These are phyloP conservation scores for Tillandsia fasciculata DNA, from an alignment of 176 grass and related monocot species.

Conservation along the genomic window DNA sequence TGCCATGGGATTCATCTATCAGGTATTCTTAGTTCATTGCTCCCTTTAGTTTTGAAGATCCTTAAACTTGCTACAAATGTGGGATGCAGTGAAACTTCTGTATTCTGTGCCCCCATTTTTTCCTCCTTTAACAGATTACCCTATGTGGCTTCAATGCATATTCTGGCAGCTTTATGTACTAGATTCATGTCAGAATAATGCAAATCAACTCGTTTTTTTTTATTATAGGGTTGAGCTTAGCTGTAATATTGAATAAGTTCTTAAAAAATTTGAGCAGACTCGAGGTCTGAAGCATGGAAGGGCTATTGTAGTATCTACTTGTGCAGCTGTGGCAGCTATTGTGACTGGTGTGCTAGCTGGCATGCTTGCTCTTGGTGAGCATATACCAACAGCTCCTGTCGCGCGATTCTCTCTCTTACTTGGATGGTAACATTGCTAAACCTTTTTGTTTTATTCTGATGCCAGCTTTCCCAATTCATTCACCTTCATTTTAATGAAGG, in stretches of 20 bases:
- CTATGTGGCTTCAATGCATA: no score
- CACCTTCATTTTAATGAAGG: background rate
- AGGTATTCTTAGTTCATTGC: slow-evolving; percentile 44
- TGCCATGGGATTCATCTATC: slow-evolving; percentile 89
- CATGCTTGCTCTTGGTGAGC: slow-evolving; percentile 90
- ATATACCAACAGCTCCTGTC: slow-evolving; percentile 57
- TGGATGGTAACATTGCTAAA: slow-evolving; percentile 70
- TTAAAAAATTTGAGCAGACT: slow-evolving; percentile 38
- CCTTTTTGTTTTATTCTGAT: slow-evolving; percentile 4
- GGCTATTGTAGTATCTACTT: slow-evolving; percentile 96
- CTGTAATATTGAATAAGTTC: background rate
- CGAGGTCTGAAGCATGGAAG: slow-evolving; percentile 94
- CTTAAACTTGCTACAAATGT: background rate
- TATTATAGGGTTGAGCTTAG: background rate
- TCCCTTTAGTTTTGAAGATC: background rate
- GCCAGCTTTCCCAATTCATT: background rate
- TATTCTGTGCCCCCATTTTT: background rate
- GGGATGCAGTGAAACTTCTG: background rate
- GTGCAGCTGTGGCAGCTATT: slow-evolving; percentile 88
- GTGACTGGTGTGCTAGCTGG: slow-evolving; percentile 88
- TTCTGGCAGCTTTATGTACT: background rate
- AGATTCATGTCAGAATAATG: background rate
- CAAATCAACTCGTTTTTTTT: slow-evolving; percentile 5
- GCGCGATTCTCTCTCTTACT: slow-evolving; percentile 57
- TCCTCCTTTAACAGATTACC: no score